Base-by-base conservation (phyloP, 306 rosid genomes). In the Coriaria nepalensis region DNA sequence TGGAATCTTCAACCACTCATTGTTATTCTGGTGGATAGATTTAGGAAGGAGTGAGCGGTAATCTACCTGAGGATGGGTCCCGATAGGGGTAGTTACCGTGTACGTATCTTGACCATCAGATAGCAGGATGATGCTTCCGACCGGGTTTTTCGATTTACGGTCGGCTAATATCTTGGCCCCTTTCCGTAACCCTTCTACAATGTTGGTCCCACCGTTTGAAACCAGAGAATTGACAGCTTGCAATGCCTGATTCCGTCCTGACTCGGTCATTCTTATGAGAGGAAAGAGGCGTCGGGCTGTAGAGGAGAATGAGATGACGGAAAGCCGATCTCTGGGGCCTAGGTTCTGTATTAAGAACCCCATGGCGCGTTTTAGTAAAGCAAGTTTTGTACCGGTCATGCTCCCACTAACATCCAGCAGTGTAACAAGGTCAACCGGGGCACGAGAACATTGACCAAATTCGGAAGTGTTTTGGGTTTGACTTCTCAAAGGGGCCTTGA, bases 381-480 rank as follows among this genome's bases (percentile, higher is more conserved):
- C 62, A 45, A 57, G 62, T 52, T 57, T 57, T 12, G 62, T 57
- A 35, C 62, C 62, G 0, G 62, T 14, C 62, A 57, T 57, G 62
- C 62, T 57, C 20, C 62, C 62, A 36, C 62, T 57, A 13, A 57
- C 53, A 57, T 57, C 62, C 45, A 57, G 51, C 36, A 57, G 52
- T 2, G 62, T 57, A 7, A 57, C 62, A 20, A 57, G 53, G 37
- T 57, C 62, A 32, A 57, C 62, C 0, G 62, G 62, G 8, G 62
- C 53, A 10, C 62, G 53, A 57, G 62, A 57, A 7, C 45, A 6
- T 7, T 47, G 39, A 57, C 6, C 32, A 57, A 14, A 45, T 37
- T 45, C 45, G 7, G 40, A 20, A 32, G 38, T 13, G 46, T 37
- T 13, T 20, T 57, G 62, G 8, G 37, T 37, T 37, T 46, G 45